These are phyloP conservation scores for Cupressus sempervirens DNA, from an alignment of 75 land plant genomes.

Conservation along the genomic window DNA sequence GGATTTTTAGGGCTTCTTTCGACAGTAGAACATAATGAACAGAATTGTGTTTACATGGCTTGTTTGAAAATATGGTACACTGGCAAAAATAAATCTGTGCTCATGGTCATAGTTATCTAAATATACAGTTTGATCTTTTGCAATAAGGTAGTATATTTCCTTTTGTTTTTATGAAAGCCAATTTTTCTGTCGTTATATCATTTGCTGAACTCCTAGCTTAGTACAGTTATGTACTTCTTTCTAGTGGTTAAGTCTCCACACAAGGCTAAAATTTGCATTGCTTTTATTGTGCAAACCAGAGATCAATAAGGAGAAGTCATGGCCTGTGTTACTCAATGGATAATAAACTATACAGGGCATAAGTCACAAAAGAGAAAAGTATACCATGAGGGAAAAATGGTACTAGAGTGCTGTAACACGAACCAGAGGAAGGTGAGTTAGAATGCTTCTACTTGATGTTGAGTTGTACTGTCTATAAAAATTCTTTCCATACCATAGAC, in stretches of 20 bases:
- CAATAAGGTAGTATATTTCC: neutral
- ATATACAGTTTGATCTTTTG: neutral
- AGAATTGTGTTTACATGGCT: neutral
- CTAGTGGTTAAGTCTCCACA: neutral
- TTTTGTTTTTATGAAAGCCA: neutral
- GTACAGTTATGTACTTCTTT: neutral
- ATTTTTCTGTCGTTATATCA: neutral
- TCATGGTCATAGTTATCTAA: neutral
- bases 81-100: neutral
- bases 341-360: slow-evolving; percentile 3
- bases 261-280: neutral
- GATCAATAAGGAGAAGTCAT: slow-evolving; percentile 7
- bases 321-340: slow-evolving; percentile 2
- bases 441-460: neutral
- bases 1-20: neutral
- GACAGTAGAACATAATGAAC: neutral
- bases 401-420: slow-evolving; percentile 3
- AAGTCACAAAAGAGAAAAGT: slow-evolving; percentile 13
- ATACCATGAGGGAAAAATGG: slow-evolving; percentile 8
- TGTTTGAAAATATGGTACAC: neutral
- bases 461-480: neutral
- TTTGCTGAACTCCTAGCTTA: neutral
- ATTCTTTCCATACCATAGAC: neutral
- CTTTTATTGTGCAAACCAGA: neutral
- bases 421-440: slow-evolving; percentile 7